Percentiles rank a stretch among this genome's conserved stretches.
Conservation (phyloP, 306 rosid species). For the Medicago lupulina region DNA sequence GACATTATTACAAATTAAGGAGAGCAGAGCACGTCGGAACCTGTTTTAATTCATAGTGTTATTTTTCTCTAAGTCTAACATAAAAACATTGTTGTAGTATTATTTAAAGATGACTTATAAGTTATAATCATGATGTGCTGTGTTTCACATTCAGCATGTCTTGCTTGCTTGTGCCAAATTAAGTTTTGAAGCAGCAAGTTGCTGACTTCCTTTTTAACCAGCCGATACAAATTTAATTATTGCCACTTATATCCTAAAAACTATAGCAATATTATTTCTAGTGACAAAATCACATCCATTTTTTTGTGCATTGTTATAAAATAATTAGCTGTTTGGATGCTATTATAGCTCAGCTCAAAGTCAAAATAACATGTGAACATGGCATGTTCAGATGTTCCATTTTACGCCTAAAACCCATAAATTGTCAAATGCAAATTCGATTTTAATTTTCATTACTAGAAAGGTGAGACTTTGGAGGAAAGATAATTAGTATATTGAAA, state of each 20-base stretch:
- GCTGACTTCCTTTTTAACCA: neutral
- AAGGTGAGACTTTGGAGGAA: slow-evolving; percentile 9
- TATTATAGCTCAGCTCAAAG: slow-evolving; percentile 14
- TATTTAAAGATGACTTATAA: slow-evolving; percentile 1
- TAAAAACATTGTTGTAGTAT: neutral
- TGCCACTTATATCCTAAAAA: neutral
- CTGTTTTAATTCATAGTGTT: neutral
- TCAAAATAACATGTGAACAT: slow-evolving; percentile 23
- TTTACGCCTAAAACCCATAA: slow-evolving; percentile 1
- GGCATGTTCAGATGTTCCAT: slow-evolving; percentile 29
- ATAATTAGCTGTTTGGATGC: neutral
- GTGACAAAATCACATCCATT: neutral
- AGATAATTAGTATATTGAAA: neutral
- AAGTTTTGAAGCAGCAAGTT: neutral
- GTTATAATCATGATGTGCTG: neutral
- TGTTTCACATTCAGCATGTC: neutral
- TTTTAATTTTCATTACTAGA: neutral
- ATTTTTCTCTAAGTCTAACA: neutral
- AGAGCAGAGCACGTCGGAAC: neutral
- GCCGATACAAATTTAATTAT: slow-evolving; percentile 4
- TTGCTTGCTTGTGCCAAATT: neutral
- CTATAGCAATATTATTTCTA: neutral
- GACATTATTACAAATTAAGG: neutral
- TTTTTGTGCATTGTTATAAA: neutral
- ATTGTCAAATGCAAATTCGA: neutral